Base-by-base conservation (phyloP, 345 rosid genomes). In the Eucalyptus caleyi region DNA sequence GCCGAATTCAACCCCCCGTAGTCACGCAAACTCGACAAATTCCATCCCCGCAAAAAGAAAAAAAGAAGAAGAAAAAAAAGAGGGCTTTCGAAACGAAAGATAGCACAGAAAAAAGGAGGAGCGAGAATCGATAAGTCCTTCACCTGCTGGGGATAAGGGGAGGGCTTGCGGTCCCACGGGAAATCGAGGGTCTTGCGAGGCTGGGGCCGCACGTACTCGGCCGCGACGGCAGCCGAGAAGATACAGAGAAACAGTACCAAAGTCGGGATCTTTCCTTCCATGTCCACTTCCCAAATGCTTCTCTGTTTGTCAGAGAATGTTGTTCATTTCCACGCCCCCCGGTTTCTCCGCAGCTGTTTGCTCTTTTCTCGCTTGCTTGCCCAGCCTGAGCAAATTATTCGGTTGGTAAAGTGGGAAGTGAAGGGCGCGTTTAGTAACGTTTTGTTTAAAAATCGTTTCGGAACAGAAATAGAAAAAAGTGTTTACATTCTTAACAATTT, bases 81-180 rank as follows among this genome's bases (percentile, higher is more conserved):
- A 44, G 83, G 83, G 45, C 30, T 77, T 11, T 21, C 27, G 47
- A 21, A 77, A 21, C 13, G 83, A 77, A 77, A 37, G 47, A 77
- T 37, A 1, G 45, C 54, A 23, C 27, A 37, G 27, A 11, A 37
- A 37, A 37, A 37, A 21, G 47, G 7, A 37, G 83, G 83, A 3
- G 47, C 47, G 8, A 77, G 45, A 27, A 24, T 59, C 62, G 88
- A 40, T 16, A 16, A 69, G 80, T 69, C 24, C 83, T 77, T 77
- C 83, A 97, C 99, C 99, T 97, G 99, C 87, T 94, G 96, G 67
- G 99, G 97, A 90, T 86, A 90, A 81, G 96, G 92, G 80, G 96
- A 87, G 56, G 92, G 89, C 88, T 88, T 94, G 80, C 91, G 89
- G 47, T 89, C 88, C 99, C 96, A 94, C 89, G 97, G 94, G 37